Conservation (phyloP, 108 stramenopile species). For the Asterionellopsis glacialis region DNA sequence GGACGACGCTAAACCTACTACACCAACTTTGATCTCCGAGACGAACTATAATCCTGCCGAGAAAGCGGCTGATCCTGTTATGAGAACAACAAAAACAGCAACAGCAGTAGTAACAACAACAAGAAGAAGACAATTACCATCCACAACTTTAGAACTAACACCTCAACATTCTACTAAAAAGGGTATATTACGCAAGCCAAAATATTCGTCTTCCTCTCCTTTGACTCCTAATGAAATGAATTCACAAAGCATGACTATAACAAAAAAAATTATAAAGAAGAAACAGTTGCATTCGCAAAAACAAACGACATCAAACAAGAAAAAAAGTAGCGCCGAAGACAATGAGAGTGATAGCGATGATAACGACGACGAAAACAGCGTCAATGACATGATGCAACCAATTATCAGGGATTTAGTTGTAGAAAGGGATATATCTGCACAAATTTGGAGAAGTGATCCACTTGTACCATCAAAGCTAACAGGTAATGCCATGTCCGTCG, state of each 20-base stretch:
- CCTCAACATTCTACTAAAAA: neutral
- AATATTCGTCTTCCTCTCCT: neutral
- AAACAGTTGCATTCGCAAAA: neutral
- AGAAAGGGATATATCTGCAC: constrained; percentile 26
- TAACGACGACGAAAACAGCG: neutral
- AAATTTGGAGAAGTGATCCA: neutral
- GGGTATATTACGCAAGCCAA: constrained; percentile 1
- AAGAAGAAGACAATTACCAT: neutral
- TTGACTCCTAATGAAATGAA: neutral
- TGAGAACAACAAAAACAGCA: neutral
- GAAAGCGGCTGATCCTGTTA: neutral
- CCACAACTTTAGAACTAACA: neutral
- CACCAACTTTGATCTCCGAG: neutral
- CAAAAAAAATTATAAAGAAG: neutral
- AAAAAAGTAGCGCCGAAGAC: too few relatives aligned
- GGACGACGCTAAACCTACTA: too few relatives aligned
- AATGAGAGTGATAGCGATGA: too few relatives aligned
- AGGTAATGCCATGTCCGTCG: constrained; percentile 7
- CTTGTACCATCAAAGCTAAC: neutral
- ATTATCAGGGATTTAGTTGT: constrained; percentile 10
- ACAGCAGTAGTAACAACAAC: neutral
- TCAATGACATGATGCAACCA: neutral
- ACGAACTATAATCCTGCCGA: neutral
- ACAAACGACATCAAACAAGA: neutral
- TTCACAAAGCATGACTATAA: neutral